A percentile compares a stretch with the other conserved stretches of the same genome.
Conservation (phyloP, 1,284 basidiomycete genomes). For the Pseudozyma sp. region DNA sequence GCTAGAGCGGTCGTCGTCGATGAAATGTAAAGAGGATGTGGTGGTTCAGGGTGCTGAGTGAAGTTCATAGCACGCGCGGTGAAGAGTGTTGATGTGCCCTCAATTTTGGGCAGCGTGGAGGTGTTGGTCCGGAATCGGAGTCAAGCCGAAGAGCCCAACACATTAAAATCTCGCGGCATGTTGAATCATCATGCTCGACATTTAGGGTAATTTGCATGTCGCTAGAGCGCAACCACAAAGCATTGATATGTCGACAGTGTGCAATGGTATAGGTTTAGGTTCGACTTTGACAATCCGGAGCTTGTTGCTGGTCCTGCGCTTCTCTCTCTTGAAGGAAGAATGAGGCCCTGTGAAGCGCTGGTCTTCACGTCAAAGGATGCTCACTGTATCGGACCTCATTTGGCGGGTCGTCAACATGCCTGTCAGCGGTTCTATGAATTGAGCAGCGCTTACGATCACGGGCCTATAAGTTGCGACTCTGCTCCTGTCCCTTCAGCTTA, state of each 20-base stretch:
- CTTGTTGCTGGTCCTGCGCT: too few species aligned
- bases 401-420: neutral
- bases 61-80: constrained; percentile 10
- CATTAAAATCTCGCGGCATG: neutral
- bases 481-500: too few species aligned
- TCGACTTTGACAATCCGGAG: too few species aligned
- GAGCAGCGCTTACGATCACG: too few species aligned
- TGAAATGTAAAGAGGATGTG: neutral
- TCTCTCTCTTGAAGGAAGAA: too few species aligned
- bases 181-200: constrained; percentile 2
- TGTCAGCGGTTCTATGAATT: too few species aligned
- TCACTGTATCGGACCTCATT: neutral
- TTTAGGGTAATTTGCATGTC: neutral
- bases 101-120: constrained; percentile 31
- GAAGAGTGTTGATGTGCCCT: constrained; percentile 20
- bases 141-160: constrained; percentile 2
- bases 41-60: constrained; percentile 10
- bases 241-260: constrained; percentile 15
- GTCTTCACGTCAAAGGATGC: too few species aligned
- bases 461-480: too few species aligned
- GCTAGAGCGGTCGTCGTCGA: constrained; percentile 2
- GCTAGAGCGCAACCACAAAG: neutral
- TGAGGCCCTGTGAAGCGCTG: too few species aligned
- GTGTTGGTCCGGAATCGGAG: constrained; percentile 28
- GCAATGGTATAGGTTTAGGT: too few species aligned